These are phyloP conservation scores for Teratosphaeria nubilosa DNA, from an alignment of 2,329 filamentous ascomycete genomes.

Conservation along the genomic window DNA sequence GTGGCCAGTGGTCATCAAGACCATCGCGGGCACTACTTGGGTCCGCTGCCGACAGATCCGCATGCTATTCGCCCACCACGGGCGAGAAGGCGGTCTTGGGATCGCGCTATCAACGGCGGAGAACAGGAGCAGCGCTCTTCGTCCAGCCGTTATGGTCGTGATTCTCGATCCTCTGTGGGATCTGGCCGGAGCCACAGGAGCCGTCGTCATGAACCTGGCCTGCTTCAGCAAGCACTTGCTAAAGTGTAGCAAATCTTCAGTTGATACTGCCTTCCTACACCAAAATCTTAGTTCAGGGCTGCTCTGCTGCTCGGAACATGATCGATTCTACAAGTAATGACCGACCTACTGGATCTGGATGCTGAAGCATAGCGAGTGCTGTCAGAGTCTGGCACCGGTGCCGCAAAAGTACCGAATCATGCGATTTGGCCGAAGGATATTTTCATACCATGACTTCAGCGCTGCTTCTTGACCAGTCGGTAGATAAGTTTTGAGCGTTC, in stretches of 20 bases:
- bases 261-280: neutral
- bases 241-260: neutral
- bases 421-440: too few species aligned
- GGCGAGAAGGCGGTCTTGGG: neutral
- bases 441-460: too few species aligned
- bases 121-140: neutral
- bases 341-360: too few species aligned
- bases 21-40: neutral
- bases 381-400: too few species aligned
- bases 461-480: too few species aligned
- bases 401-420: too few species aligned
- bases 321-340: too few species aligned
- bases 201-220: neutral
- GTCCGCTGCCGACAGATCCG: neutral
- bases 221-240: neutral
- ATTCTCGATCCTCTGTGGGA: neutral
- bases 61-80: neutral
- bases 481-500: neutral
- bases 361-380: too few species aligned
- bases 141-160: neutral
- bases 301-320: too few species aligned
- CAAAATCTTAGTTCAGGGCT: neutral
- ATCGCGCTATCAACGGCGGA: neutral
- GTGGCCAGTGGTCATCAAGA: neutral
- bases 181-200: neutral